Conservation (phyloP, 1,139 yeast species). For the Ogataea hybrid region DNA sequence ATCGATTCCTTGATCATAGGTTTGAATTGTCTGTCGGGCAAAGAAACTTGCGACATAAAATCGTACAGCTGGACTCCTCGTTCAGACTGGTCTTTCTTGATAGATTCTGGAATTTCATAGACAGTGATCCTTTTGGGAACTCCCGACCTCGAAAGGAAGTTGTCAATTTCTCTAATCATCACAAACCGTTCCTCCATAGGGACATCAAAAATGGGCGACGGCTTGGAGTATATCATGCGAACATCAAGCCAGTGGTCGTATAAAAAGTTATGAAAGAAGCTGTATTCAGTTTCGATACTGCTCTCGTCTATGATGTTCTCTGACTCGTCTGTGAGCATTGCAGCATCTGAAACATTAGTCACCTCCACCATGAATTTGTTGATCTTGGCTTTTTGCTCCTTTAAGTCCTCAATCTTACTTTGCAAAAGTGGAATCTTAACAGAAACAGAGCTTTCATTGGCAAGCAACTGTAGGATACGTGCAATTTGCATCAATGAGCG, state of each 20-base stretch:
- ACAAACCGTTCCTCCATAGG: constrained; percentile 29
- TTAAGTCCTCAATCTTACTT: constrained; percentile 41
- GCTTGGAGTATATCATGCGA: constrained; percentile 34
- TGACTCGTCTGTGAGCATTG: constrained; percentile 8
- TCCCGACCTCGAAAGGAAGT: constrained; percentile 36
- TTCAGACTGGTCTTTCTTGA: constrained; percentile 44
- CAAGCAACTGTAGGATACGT: constrained; percentile 81
- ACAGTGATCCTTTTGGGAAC: constrained; percentile 45
- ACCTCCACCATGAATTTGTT: constrained; percentile 44
- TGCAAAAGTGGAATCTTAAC: constrained; percentile 60
- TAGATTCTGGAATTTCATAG: constrained; percentile 52
- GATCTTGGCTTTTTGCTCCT: constrained; percentile 44
- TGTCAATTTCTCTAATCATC: constrained; percentile 31
- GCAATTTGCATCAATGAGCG: constrained; percentile 80
- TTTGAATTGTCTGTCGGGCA: constrained; percentile 47
- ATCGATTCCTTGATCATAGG: constrained; percentile 61
- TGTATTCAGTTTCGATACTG: constrained; percentile 27
- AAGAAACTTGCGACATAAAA: constrained; percentile 69
- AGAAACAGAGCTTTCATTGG: constrained; percentile 66
- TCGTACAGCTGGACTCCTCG: constrained; percentile 58
- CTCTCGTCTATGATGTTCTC: constrained; percentile 3
- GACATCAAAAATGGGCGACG: constrained; percentile 24
- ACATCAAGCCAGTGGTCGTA: constrained; percentile 60
- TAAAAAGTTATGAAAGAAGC: constrained; percentile 63
- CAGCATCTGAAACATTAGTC: constrained; percentile 13